Conservation (phyloP, 2,329 filamentous ascomycete genomes). For the Ophidiomyces ophidiicola region DNA sequence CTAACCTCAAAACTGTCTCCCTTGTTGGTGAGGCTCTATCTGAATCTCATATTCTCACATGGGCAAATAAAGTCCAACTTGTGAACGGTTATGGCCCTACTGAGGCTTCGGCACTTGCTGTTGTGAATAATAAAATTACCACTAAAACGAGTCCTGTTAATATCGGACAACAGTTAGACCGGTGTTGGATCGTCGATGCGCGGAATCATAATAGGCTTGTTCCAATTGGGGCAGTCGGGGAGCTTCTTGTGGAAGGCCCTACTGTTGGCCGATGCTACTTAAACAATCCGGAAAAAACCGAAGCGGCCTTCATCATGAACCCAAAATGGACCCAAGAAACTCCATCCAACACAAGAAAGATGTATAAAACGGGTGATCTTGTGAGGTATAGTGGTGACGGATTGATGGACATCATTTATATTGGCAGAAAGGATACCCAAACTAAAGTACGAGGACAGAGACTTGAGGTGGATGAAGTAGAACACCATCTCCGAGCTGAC, state of each 20-base stretch:
- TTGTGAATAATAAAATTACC: conserved; percentile 20
- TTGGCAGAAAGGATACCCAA: conserved; percentile 22
- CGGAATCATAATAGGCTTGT: conserved; percentile 25
- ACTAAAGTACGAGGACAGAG: conserved; percentile 22
- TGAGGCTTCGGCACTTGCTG: conserved; percentile 27
- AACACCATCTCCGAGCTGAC: conserved; percentile 17
- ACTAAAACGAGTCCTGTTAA: conserved; percentile 23
- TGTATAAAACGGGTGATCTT: conserved; percentile 24
- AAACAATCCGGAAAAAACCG: conserved; percentile 19
- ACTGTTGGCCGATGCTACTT: conserved; percentile 22
- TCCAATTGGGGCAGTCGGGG: conserved; percentile 31
- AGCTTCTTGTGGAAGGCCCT: conserved; percentile 32
- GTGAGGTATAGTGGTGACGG: conserved; percentile 19
- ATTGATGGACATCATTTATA: conserved; percentile 18
- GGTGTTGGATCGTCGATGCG: conserved; percentile 30
- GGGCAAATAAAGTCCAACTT: conserved; percentile 26
- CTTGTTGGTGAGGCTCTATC: conserved; percentile 19
- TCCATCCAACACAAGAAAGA: conserved; percentile 1
- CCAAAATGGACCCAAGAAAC: conserved; percentile 16
- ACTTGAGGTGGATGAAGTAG: conserved; percentile 22
- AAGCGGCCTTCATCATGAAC: conserved; percentile 18
- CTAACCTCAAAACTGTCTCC: conserved; percentile 25
- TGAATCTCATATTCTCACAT: conserved; percentile 22
- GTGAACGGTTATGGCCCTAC: conserved; percentile 32
- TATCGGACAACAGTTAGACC: conserved; percentile 25